A percentile compares a stretch with the other conserved stretches of the same genome.
These are phyloP conservation scores for Capsicum pubescens DNA, from an alignment of 257 asterid species.

Conservation along the genomic window DNA sequence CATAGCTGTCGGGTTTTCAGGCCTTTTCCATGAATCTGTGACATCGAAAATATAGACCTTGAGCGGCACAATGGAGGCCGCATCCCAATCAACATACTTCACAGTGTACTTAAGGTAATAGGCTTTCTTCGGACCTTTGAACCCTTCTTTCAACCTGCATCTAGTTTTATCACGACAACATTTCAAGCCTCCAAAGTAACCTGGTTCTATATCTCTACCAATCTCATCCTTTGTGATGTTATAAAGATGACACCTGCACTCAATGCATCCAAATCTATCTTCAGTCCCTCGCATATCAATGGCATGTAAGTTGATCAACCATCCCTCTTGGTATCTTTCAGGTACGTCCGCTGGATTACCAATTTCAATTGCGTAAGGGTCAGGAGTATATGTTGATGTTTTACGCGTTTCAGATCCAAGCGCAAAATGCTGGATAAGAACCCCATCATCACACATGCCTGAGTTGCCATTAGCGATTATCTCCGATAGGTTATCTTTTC, in stretches of 20 bases:
- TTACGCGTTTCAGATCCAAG: conserved; percentile 48
- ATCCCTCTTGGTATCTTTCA: conserved; percentile 39
- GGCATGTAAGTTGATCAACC: conserved; percentile 43
- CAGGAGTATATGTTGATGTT: conserved; percentile 37
- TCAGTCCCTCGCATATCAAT: conserved; percentile 45
- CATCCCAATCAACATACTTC: conserved; percentile 48
- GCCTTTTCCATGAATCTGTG: conserved; percentile 45
- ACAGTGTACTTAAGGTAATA: conserved; percentile 46
- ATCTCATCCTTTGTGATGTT: conserved; percentile 33
- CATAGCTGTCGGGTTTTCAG: conserved; percentile 8
- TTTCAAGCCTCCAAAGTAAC: conserved; percentile 42
- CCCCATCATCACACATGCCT: conserved; percentile 30
- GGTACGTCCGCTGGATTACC: conserved; percentile 38
- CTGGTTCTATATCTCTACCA: conserved; percentile 29
- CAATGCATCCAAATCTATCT: conserved; percentile 40
- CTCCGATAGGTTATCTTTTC: conserved; percentile 17
- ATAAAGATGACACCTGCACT: conserved; percentile 45
- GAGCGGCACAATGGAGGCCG: conserved; percentile 42
- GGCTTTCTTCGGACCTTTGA: not conserved
- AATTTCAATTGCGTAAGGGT: conserved; percentile 49
- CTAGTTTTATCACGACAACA: conserved; percentile 40
- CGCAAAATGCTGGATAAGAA: conserved; percentile 39
- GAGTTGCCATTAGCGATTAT: conserved; percentile 12
- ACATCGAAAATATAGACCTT: conserved; percentile 49
- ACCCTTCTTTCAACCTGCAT: conserved; percentile 37